Evolutionary conservation across 768 basidiomycete species (phyloP), one percentile per base, ranked within the genome.

Genomic region (Solioccasus polychromus): DNA sequence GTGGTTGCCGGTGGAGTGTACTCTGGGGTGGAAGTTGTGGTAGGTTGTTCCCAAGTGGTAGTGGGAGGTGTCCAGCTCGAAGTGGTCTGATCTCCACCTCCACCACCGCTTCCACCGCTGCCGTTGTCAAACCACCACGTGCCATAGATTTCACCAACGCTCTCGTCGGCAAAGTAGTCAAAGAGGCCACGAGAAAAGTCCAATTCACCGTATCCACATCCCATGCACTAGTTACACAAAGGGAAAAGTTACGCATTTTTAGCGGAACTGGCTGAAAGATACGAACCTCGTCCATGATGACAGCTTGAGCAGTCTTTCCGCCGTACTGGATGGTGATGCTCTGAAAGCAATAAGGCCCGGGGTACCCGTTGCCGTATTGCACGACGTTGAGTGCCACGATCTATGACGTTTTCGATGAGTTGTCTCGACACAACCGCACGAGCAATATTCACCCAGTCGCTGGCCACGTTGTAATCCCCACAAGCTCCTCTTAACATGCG

Each of bases 151-250:
- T 84, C 76, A 34, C 88, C 88, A 2, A 32, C 60, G 30, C 56
- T 57, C 36, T 70, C 54, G 17, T 55, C 8, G 4, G 75, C 78
- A 57, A 91, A 87, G 71, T 68, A 77, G 23, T 65, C 46, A 67
- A 92, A 91, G 37, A 91, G 73, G 42, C 82, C 80, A 12, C 65
- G 57, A 22, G 82, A 81, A 44, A 90, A 69, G 67, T 92, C 89
- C 22, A 90, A 75, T 32, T 78, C 87, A 22, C 73, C 75, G 26
- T 61, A 74, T 20, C 79, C 78, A 60, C 88, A 91, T 17, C 74
- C 77, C 35, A 80, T 78, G 60, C 87, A 88, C 78, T 85, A 50
- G 18, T 42, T 15, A 26, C 42, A 37, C 1, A 12, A 44, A 15
- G 15, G 1, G 40, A 26, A 17, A 42, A 8, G 6, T 32, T 42